Evolutionary conservation across 2,329 filamentous ascomycete genomes (phyloP), one percentile per base, ranked within the genome.

Genomic region (Aspergillus sojae): DNA sequence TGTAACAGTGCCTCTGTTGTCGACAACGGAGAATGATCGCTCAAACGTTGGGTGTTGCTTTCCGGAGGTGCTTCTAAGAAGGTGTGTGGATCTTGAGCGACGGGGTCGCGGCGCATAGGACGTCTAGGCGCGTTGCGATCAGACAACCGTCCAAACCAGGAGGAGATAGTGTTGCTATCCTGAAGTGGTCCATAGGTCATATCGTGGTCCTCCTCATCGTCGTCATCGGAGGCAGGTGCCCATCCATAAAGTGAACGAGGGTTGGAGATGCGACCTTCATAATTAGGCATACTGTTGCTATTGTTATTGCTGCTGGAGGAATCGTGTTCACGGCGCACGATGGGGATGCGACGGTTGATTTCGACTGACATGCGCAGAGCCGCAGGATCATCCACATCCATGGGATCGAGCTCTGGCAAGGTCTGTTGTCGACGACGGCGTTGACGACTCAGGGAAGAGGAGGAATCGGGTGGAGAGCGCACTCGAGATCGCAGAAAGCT

Each of bases 171-270:
- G 64, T 67, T 71, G 65, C 61, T 68, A 60, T 68, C 67, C 30
- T 73, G 73, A 34, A 76, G 65, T 36, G 71, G 70, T 32, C 75
- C 75, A 52, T 75, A 71, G 28, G 71, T 66, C 34, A 69, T 68
- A 46, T 75, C 72, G 41, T 64, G 66, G 30, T 62, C 61, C 6
- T 62, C 61, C 12, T 62, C 48, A 16, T 70, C 70, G 12, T 78
- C 75, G 19, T 77, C 72, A 57, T 79, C 77, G 39, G 78, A 77
- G 10, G 80, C 80, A 11, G 86, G 86, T 39, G 85, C 85, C 86
- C 86, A 88, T 72, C 87, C 86, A 74, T 88, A 88, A 50, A 88
- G 76, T 60, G 79, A 82, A 68, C 86, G 85, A 65, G 81, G 75
- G 68, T 81, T 82, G 21, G 86, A 83, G 10, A 83, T 79, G 57